A percentile compares a stretch with the other conserved stretches of the same genome.
phyloP scores from a whole-genome alignment of 2,329 filamentous ascomycete genomes.

The Westerdykella ornata region DNA sequence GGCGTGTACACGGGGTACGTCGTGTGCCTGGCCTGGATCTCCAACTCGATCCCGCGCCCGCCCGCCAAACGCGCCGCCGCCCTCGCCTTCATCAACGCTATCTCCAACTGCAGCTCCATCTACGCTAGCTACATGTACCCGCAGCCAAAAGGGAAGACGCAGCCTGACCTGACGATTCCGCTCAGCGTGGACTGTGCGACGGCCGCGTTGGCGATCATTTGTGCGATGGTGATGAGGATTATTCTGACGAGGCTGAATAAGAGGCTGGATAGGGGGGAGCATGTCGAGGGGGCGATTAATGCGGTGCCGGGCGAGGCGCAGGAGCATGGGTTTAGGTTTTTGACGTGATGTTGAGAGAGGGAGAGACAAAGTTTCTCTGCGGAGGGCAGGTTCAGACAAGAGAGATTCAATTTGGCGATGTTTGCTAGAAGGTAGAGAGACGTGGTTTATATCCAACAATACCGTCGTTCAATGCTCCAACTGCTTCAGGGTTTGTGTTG shows the following conservation, averaged over 20 bases:
- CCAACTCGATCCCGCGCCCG: slow-evolving; percentile 66
- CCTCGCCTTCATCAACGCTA: slow-evolving; percentile 68
- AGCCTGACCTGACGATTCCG: slow-evolving; percentile 46
- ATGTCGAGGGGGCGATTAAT: slow-evolving; percentile 49
- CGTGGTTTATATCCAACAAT: too few species aligned
- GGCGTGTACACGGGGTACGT: slow-evolving; percentile 57
- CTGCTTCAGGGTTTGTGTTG: too few species aligned
- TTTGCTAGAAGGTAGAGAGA: too few species aligned
- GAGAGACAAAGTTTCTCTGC: background rate
- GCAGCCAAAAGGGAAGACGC: slow-evolving; percentile 32
- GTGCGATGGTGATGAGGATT: slow-evolving; percentile 56
- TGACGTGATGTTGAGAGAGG: slow-evolving; percentile 40
- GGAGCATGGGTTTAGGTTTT: slow-evolving; percentile 60
- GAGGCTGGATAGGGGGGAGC: slow-evolving; percentile 60
- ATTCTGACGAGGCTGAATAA: slow-evolving; percentile 61
- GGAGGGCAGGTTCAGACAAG: too few species aligned
- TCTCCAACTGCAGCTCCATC: slow-evolving; percentile 63
- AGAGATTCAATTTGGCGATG: too few species aligned
- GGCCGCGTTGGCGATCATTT: slow-evolving; percentile 56
- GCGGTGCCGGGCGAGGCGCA: slow-evolving; percentile 50
- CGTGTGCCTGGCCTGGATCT: slow-evolving; percentile 66
- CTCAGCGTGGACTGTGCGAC: slow-evolving; percentile 64
- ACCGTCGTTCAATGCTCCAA: too few species aligned
- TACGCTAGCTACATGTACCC: slow-evolving; percentile 65
- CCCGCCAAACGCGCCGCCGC: slow-evolving; percentile 68